These are phyloP conservation scores for Candida ipomoeae DNA, from an alignment of 805 yeast species.

Conservation along the genomic window DNA sequence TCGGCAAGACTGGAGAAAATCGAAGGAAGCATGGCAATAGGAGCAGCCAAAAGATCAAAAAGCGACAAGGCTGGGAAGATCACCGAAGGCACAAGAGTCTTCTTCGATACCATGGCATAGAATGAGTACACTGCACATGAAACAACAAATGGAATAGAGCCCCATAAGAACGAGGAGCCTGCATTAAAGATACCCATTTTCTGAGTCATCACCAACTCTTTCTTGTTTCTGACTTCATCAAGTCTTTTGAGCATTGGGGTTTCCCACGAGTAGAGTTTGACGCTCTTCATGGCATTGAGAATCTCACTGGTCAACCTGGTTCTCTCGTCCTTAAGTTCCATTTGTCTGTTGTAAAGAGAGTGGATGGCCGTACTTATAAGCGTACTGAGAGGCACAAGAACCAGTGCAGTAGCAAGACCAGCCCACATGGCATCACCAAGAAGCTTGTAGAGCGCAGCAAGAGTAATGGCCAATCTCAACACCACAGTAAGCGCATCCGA, in stretches of 20 bases:
- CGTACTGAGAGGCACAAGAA: constrained; percentile 59
- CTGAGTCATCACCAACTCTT: constrained; percentile 50
- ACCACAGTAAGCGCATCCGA: constrained; percentile 49
- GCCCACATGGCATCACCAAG: constrained; percentile 58
- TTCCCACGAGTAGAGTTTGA: constrained; percentile 71
- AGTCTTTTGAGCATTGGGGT: constrained; percentile 54
- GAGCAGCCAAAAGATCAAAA: constrained; percentile 34
- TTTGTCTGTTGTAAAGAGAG: constrained; percentile 47
- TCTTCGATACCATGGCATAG: constrained; percentile 22
- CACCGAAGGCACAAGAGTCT: constrained; percentile 32
- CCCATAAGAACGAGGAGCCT: constrained; percentile 31
- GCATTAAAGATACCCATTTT: constrained; percentile 40
- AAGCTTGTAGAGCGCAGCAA: constrained; percentile 50
- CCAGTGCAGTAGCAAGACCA: constrained; percentile 48
- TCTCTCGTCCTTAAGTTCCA: constrained; percentile 60
- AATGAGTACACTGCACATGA: constrained; percentile 31
- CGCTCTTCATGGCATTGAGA: constrained; percentile 54
- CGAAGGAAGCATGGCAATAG: constrained; percentile 31
- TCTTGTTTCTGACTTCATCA: constrained; percentile 50
- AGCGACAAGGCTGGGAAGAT: constrained; percentile 40
- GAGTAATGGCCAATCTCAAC: constrained; percentile 48
- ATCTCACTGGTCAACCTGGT: constrained; percentile 58
- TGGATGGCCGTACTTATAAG: constrained; percentile 42
- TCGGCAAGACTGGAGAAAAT: constrained; percentile 27
- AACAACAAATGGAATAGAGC: constrained; percentile 35